phyloP scores from a whole-genome alignment of 2,329 filamentous ascomycete genomes.

The Plectosphaerella sp. region DNA sequence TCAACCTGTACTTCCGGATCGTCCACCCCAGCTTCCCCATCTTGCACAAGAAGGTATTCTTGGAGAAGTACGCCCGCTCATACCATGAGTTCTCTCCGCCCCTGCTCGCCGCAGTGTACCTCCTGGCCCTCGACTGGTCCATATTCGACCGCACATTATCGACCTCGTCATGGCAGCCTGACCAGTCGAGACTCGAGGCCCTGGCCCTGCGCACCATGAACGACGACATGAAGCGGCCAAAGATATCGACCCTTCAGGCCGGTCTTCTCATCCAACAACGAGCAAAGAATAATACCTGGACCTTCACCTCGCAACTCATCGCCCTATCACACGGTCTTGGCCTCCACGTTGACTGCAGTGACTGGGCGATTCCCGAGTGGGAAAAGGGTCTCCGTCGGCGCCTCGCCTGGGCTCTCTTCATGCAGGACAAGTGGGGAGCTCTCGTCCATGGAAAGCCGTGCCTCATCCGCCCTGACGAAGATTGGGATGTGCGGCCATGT shows the following conservation, averaged over 20 bases:
- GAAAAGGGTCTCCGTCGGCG: conserved; percentile 58
- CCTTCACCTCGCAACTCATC: conserved; percentile 49
- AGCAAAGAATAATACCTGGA: conserved; percentile 40
- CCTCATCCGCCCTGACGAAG: conserved; percentile 42
- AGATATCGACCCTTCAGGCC: conserved; percentile 50
- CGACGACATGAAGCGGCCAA: conserved; percentile 46
- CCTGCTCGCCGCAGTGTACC: conserved; percentile 55
- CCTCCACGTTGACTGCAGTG: conserved; percentile 55
- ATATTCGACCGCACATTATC: conserved; percentile 49
- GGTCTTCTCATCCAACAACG: conserved; percentile 49
- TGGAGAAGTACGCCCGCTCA: conserved; percentile 55
- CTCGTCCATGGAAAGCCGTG: conserved; percentile 54
- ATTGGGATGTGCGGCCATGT: conserved; percentile 47
- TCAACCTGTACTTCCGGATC: conserved; percentile 64
- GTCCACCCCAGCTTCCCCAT: conserved; percentile 56
- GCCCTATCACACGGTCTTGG: conserved; percentile 54
- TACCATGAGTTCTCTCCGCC: conserved; percentile 56
- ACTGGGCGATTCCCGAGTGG: conserved; percentile 60
- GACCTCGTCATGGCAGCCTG: conserved; percentile 22
- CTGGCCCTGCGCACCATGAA: conserved; percentile 38
- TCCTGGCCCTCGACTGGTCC: conserved; percentile 60
- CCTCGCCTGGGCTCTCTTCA: conserved; percentile 60
- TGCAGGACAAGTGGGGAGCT: conserved; percentile 61
- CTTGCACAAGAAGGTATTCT: conserved; percentile 56
- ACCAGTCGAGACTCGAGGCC: conserved; percentile 27